Evolutionary conservation across 257 asterid genomes (phyloP), one percentile per base, ranked within the genome.

Genomic region (Solanum lycopersicoides): DNA sequence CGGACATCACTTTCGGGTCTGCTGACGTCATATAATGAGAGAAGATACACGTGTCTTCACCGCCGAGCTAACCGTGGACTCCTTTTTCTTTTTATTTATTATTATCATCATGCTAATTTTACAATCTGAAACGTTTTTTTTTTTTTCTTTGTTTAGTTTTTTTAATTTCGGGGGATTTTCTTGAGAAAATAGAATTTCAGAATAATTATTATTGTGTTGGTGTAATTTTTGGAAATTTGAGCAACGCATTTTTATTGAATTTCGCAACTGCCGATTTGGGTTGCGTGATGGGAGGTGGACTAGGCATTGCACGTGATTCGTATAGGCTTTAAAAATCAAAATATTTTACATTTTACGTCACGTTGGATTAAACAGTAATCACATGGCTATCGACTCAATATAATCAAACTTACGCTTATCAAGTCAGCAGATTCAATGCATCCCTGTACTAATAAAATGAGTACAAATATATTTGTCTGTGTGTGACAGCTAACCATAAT

Each of bases 1-100:
- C 75, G 94, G 92, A 8, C 88, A 89, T 83, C 95, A 89, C 66
- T 90, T 74, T 86, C 91, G 89, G 86, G 94, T 91, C 34, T 91
- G 94, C 92, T 94, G 91, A 92, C 89, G 88, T 83, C 92, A 82
- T 41, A 35, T 30, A 20, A 47, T 9, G 28, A 80, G 11, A 12
- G 39, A 76, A 53, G 47, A 3, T 8, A 9, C 65, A 39, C 87
- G 87, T 85, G 83, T 20, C 86, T 5, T 10, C 6, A 25, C 28
- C 68, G 41, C 18, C 25, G 11, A 35, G 73, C 28, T 65, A 32
- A 42, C 39, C 74, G 82, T 15, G 88, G 41, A 63, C 23, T 87
- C 63, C 63, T 13, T 69, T 83, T 41, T 82, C 21, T 16, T 13
- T n/a, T 18, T 1, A 1, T 9, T 45, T n/a, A 10, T 63, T 63